Percentiles rank a stretch among this genome's conserved stretches.
Conservation (phyloP, 192 early-diverging fungal genomes). For the Podila verticillata region DNA sequence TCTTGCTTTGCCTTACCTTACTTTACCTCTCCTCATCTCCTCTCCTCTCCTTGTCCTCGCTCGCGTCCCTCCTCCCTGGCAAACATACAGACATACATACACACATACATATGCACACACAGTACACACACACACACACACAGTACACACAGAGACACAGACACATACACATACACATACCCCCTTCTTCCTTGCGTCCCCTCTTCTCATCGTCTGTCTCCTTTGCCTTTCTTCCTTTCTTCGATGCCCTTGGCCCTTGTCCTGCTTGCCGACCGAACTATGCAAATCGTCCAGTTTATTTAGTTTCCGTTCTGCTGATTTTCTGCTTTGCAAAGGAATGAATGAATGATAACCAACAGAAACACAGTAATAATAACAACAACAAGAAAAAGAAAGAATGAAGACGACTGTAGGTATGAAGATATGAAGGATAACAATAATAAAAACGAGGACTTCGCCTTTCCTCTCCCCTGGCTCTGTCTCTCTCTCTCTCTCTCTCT, state of each 20-base stretch:
- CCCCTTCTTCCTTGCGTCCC: neutral
- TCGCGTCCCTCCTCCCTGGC: conserved; percentile 1
- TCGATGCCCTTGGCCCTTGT: neutral
- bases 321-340: too few species aligned
- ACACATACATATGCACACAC: neutral
- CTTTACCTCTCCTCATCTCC: neutral
- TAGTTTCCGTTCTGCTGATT: too few species aligned
- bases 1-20: neutral
- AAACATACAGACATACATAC: conserved; percentile 3
- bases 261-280: too few species aligned
- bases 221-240: neutral
- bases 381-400: too few species aligned
- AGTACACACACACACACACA: neutral
- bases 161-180: neutral
- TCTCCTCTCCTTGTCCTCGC: neutral
- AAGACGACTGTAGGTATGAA: too few species aligned
- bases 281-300: too few species aligned
- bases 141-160: too few species aligned
- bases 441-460: too few species aligned
- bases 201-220: neutral
- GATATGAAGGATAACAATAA: too few species aligned
- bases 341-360: too few species aligned
- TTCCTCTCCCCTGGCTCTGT: too few species aligned
- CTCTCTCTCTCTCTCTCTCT: neutral
- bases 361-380: too few species aligned